These are phyloP conservation scores for Exophiala phaeomuriformis DNA, from an alignment of 2,329 filamentous ascomycete genomes.

Conservation along the genomic window DNA sequence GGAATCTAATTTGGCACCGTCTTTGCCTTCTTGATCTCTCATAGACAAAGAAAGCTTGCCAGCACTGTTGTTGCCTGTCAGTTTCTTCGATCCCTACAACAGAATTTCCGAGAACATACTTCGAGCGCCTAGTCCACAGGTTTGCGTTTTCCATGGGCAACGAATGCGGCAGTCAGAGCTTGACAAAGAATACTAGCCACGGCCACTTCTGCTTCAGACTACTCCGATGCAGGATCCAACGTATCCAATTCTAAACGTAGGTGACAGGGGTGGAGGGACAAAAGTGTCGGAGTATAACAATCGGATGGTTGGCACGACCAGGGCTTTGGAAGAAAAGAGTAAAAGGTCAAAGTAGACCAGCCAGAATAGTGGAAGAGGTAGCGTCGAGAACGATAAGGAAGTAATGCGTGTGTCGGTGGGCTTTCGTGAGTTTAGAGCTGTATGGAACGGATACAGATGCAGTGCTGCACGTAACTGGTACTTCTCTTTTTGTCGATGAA, in stretches of 20 bases:
- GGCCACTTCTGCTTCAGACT: neutral
- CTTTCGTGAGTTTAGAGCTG: neutral
- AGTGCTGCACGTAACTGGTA: too few relatives aligned
- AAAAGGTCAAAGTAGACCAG: neutral
- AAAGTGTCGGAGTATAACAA: neutral
- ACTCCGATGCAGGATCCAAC: neutral
- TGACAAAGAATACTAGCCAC: neutral
- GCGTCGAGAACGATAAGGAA: neutral
- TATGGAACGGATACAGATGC: neutral
- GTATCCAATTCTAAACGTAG: neutral
- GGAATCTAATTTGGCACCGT: slow-evolving; percentile 50
- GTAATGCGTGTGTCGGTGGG: neutral
- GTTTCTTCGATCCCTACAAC: slow-evolving; percentile 21
- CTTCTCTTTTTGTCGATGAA: neutral
- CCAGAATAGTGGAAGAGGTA: neutral
- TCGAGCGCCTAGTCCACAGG: slow-evolving; percentile 44
- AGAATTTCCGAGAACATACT: slow-evolving; percentile 32
- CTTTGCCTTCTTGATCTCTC: slow-evolving; percentile 50
- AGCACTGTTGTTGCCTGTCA: slow-evolving; percentile 47
- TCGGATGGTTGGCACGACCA: neutral
- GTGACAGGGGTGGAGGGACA: neutral
- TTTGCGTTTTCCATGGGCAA: slow-evolving; percentile 45
- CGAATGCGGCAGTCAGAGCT: slow-evolving; percentile 6
- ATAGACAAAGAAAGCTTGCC: slow-evolving; percentile 89
- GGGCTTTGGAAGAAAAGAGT: neutral